Base-by-base conservation (phyloP, 2,329 filamentous ascomycete species). In the Paecilomyces dactylethromorphus region DNA sequence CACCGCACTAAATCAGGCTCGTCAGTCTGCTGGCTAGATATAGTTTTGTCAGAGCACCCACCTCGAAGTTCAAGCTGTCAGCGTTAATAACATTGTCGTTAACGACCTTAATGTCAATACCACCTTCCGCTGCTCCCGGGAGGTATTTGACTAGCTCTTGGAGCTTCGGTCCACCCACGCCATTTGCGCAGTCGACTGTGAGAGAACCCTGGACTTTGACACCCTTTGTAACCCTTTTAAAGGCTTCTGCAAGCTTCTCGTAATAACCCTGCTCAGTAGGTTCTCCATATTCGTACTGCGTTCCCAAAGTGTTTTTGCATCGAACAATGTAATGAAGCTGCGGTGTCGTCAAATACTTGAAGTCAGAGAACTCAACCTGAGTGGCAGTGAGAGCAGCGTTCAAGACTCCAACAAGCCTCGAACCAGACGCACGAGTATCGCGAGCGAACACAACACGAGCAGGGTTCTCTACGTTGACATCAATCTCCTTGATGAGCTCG, bases 301-400 rank as follows among this genome's bases (percentile, higher is more conserved):
- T 95, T 61, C 89, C 90, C 68, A 94, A 84, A 0, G 93, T 97
- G 79, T 99, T 99, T 77, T 92, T 85, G 75, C 92, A 96, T 64
- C 94, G 90, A 32, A 93, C 93, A 64, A 97, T 82, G 77, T 99
- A 99, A 80, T 99, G 94, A 59, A 99, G 84, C 78, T 97, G 94
- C n/a, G 94, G 94, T 3, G 94, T 99, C 12, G 94, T 97, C 69
- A 97, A 82, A 72, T 92, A 87, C 76, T 93, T 94, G 79, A 87
- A 93, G 80, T 97, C 93, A 70, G 86, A 86, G 71, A 85, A 88
- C 61, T 91, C 85, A 57, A 88, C 86, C 58, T 84, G 84, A 53
- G 89, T 88, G 56, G 90, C 90, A 61, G 88, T 86, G 63, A 97
- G 81, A 18, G 91, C 91, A 69, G 91, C 89, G 60, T 87, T 84